These are phyloP conservation scores for Somion occarium DNA, from an alignment of 1,284 basidiomycete species.

Conservation along the genomic window DNA sequence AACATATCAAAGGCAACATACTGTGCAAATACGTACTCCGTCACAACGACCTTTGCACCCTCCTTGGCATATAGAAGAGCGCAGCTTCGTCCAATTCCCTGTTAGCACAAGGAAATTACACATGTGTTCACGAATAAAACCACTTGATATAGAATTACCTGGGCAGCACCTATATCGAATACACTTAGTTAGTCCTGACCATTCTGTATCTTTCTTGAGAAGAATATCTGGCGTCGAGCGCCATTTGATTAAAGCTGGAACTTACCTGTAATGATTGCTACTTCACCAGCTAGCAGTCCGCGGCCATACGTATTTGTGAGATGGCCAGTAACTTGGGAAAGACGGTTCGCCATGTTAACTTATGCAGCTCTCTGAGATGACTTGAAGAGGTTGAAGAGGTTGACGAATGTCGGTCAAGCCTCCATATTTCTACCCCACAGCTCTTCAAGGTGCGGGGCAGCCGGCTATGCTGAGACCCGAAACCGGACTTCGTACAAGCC, in stretches of 20 bases:
- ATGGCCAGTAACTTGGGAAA: conserved; percentile 68
- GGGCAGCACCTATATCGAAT: conserved; percentile 55
- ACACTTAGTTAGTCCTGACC: not conserved
- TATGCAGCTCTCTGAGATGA: too few species aligned
- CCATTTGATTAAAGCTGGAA: conserved; percentile 3
- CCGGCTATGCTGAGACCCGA: too few species aligned
- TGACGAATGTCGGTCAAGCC: too few species aligned
- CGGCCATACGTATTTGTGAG: conserved; percentile 54
- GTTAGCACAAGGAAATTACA: conserved; percentile 5
- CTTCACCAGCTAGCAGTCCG: conserved; percentile 71
- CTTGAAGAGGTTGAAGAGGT: too few species aligned
- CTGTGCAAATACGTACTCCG: conserved; percentile 52
- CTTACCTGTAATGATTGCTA: conserved; percentile 81
- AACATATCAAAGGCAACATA: not conserved
- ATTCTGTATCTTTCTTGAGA: too few species aligned
- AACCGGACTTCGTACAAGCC: too few species aligned
- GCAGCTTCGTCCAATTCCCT: conserved; percentile 74
- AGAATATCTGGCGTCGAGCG: too few species aligned
- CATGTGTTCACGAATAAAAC: not conserved
- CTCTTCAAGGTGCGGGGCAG: too few species aligned
- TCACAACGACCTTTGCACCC: conserved; percentile 82
- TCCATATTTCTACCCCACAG: too few species aligned
- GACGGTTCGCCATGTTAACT: conserved; percentile 29
- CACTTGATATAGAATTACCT: conserved; percentile 40
- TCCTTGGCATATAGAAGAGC: conserved; percentile 81